Base-by-base conservation (phyloP, 208 protist species). In the Trypanosoma avium region DNA sequence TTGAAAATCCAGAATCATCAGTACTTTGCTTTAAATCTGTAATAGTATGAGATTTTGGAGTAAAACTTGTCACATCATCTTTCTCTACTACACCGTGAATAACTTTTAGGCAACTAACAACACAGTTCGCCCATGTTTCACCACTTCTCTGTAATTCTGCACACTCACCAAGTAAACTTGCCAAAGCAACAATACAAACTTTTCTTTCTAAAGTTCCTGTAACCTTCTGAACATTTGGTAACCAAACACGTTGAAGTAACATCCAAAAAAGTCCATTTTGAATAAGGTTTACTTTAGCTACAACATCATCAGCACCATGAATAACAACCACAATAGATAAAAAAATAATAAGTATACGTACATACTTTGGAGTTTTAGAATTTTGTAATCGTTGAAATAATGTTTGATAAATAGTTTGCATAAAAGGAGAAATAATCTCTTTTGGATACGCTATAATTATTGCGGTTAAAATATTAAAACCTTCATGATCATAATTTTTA, bases 401-500 rank as follows among this genome's bases (percentile, higher is more conserved):
- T 29, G 94, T 49, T 21, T 86, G 46, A 22, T 95, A 81, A 21
- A 95, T 70, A 6, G 54, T 38, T 17, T 27, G 50, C 68, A 97
- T 66, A 71, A 84, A 89, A 24, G 52, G 10, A 26, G 70, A 75
- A 66, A 93, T 84, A 32, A 81, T 69, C 13, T 89, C 69, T 0
- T 67, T 60, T 0, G 93, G 91, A 65, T 96, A 92, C 6, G 75
- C 61, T 33, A 85, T 73, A 24, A 97, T 59, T 46, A 97, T 78
- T 0, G 86, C 53, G 3, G 83, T 92, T 21, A 98, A 67, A 55
- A 97, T 70, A 55, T 75, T 84, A 17, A 98, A 67, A 38, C 91
- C 96, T 45, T 97, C 81, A 64, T 97, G 78, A 63, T 97, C 97
- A 58, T 97, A 86, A 48, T 83, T 86, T 61, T 97, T 95, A 10